Percentiles rank a stretch among this genome's conserved stretches.
Conservation (phyloP, 177 flowering plant genomes). For the Telopea speciosissima region DNA sequence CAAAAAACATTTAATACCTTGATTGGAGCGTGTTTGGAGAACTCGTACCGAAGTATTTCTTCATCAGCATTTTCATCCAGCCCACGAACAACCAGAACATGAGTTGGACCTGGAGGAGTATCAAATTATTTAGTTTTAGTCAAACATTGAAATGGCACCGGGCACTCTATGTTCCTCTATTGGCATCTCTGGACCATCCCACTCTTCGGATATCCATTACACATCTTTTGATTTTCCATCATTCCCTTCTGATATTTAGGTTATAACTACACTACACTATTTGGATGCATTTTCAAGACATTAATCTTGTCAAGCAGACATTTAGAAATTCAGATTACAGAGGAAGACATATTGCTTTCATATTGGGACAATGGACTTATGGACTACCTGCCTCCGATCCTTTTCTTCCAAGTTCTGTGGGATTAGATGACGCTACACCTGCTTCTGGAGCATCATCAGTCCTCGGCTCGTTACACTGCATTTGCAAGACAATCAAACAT, state of each 20-base stretch:
- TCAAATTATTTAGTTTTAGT: background rate
- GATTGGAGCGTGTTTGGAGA: conserved; percentile 94
- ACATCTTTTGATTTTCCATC: background rate
- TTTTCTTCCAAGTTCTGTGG: conserved; percentile 52
- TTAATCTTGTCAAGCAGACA: background rate
- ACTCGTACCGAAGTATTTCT: conserved; percentile 98
- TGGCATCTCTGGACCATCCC: background rate
- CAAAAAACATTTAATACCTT: conserved; percentile 44
- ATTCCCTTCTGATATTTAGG: background rate
- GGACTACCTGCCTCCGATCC: conserved; percentile 78
- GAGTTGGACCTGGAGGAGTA: conserved; percentile 68
- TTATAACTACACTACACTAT: background rate
- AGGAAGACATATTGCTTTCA: background rate
- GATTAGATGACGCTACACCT: conserved; percentile 56
- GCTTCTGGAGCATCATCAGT: conserved; percentile 94
- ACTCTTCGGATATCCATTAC: background rate
- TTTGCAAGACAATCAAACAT: background rate
- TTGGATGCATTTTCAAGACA: background rate
- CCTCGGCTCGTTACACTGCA: conserved; percentile 83
- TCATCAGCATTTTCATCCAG: conserved; percentile 99
- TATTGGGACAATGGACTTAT: conserved; percentile 17
- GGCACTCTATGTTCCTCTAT: background rate
- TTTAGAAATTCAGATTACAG: background rate
- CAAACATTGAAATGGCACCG: background rate
- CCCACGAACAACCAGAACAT: conserved; percentile 96